Evolutionary conservation across 1,139 yeast species (phyloP).

Genomic region (Taphrina populina): DNA sequence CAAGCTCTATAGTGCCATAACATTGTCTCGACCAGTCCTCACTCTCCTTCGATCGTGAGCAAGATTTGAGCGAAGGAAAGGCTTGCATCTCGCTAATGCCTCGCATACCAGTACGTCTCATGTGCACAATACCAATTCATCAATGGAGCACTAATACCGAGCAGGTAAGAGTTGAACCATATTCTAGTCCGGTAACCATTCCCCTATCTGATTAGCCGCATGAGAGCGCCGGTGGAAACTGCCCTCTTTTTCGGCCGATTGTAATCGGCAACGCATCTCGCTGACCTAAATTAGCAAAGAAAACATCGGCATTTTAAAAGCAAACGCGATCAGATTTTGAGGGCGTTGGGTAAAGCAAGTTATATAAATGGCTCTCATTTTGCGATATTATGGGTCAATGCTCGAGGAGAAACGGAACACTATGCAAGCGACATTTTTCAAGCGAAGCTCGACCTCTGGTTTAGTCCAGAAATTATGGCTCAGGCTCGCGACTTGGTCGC

Average conservation of each 20-base stretch:
- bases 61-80: too few species aligned
- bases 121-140: too few species aligned
- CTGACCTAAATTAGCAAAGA: conserved; percentile 17
- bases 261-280: too few species aligned
- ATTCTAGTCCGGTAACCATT: conserved; percentile 8
- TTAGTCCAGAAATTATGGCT: conserved; percentile 24
- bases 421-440: conserved; percentile 33
- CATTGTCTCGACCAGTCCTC: too few species aligned
- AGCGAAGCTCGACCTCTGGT: conserved; percentile 33
- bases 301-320: conserved; percentile 33
- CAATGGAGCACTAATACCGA: too few species aligned
- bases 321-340: conserved; percentile 31
- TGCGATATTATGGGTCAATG: conserved; percentile 35
- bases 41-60: too few species aligned
- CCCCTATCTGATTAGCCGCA: too few species aligned
- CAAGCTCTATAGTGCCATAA: too few species aligned
- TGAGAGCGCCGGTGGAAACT: too few species aligned
- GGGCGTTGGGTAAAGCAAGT: conserved; percentile 33
- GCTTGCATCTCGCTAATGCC: too few species aligned
- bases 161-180: conserved; percentile 19
- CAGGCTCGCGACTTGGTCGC: conserved; percentile 32
- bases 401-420: conserved; percentile 31
- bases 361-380: conserved; percentile 35
- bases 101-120: conserved; percentile 11
- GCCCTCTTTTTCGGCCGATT: too few species aligned